Base-by-base conservation (phyloP, 2,329 filamentous ascomycete genomes). In the Epichloe sp. region DNA sequence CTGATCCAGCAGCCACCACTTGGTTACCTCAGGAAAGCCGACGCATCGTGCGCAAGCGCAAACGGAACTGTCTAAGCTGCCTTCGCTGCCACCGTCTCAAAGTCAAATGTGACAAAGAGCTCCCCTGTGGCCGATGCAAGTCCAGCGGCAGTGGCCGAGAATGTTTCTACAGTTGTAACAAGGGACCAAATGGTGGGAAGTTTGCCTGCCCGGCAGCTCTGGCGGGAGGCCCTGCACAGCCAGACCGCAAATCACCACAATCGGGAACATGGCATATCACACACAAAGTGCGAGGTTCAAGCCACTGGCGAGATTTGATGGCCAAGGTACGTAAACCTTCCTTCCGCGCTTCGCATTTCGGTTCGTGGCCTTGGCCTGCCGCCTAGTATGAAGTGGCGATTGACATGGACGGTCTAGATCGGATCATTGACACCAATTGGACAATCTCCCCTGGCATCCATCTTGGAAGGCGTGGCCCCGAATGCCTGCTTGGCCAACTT, bases 121-220 rank as follows among this genome's bases (percentile, higher is more conserved):
- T 67, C 44, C 65, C 65, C 3, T 68, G 65, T 44, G 62, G 61
- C 2, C 61, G 65, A 2, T 68, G 65, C 56, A 63, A 62, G 48
- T 55, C 58, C 7, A 67, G 63, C 36, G 64, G 65, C 21, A 65
- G 67, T 44, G 63, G 60, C 11, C 54, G 63, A 11, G 63, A 65
- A 36, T 68, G 65, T 52, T 67, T 66, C 51, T 68, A 67, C 52
- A 67, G 58, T 52, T 66, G 63, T 57, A 66, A 66, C 58, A 66
- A 67, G 51, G 63, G 64, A 1, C 61, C 63, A 40, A 66, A 66
- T 47, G 61, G 62, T 23, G 64, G 63, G 53, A 65, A 63, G 50
- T 67, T 65, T 48, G 62, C 65, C 11, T 63, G 60, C 47, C 60
- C 62, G 7, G 60, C 60, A 1, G 60, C 60, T 10, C 60, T 61